These are phyloP conservation scores for Plectranthus barbatus DNA, from an alignment of 257 asterid species.

Conservation along the genomic window DNA sequence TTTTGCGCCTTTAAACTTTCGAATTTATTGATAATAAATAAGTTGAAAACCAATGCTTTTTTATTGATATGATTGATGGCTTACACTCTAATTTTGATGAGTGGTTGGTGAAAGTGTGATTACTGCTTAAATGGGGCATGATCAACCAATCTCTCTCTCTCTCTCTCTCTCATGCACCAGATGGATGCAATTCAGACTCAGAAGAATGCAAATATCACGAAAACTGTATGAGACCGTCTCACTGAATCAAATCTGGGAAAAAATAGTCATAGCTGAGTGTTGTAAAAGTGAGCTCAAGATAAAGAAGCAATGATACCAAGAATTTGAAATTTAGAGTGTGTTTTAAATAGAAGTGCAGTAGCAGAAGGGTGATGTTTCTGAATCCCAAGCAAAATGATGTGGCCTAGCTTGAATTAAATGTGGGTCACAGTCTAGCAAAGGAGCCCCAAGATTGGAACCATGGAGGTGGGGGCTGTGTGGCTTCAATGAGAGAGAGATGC, in stretches of 20 bases:
- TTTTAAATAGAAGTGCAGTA: too few species aligned
- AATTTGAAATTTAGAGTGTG: too few species aligned
- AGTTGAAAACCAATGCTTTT: background rate
- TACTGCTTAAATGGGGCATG: background rate
- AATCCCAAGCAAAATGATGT: background rate
- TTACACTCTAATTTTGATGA: conserved; percentile 9
- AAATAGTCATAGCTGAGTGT: too few species aligned
- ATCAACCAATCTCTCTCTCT: background rate
- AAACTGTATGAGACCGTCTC: too few species aligned
- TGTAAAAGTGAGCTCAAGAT: too few species aligned
- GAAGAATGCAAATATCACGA: too few species aligned
- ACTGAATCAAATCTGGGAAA: too few species aligned
- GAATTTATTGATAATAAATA: conserved; percentile 3
- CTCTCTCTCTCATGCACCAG: background rate
- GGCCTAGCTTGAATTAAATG: conserved; percentile 5
- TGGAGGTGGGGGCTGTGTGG: conserved; percentile 17
- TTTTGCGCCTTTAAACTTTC: background rate
- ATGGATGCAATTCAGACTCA: background rate
- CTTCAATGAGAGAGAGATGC: conserved; percentile 2
- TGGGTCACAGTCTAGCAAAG: conserved; percentile 4
- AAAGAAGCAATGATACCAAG: too few species aligned
- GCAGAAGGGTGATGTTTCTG: background rate
- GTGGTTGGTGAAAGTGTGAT: background rate
- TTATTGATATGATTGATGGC: conserved; percentile 5
- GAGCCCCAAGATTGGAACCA: background rate